Base-by-base conservation (phyloP, 345 rosid genomes). In the Melaleuca quinquenervia region DNA sequence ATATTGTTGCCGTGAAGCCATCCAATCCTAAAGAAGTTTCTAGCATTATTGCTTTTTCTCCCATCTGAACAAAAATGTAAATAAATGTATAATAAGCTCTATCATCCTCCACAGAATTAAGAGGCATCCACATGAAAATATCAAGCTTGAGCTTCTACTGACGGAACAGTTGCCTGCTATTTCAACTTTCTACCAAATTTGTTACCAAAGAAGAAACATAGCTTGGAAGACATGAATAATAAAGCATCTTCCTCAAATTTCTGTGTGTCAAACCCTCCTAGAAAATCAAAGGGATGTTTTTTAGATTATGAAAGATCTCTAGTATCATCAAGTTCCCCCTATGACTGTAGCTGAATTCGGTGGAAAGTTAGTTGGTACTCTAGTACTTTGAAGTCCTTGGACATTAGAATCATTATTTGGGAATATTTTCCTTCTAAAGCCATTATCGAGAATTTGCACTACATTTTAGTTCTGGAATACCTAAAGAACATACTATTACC, bases 401-500 rank as follows among this genome's bases (percentile, higher is more conserved):
- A 64, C 2, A 64, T 32, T 36, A 64, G 76, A 64, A 64, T 44
- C 32, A 64, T 64, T 0, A 64, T 16, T 32, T 15, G 13, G 45
- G 13, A 45, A 64, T 32, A 64, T 21, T 64, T 64, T 32, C 16
- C 45, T 64, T 62, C 44, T 62, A 29, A 64, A 29, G 45, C 76
- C 75, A 64, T 64, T 15, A 29, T 32, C 45, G 32, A 32, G 11
- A 64, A 32, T 70, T 18, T 32, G 48, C 8, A 20, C 78, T 32
- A 18, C 48, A 0, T 64, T 64, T 64, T 64, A 70, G 48, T 70
- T 70, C 78, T 70, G 48, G 24, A 70, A 12, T 70, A 70, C 78
- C 48, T 70, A 70, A 8, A 70, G 78, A 70, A 70, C 24, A 32
- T 32, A 70, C 32, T 70, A 85, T 88, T 91, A 97, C 99, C 99